Evolutionary conservation across 345 rosid species (phyloP), one percentile per base, ranked within the genome.

Genomic region (Boechera stricta): DNA sequence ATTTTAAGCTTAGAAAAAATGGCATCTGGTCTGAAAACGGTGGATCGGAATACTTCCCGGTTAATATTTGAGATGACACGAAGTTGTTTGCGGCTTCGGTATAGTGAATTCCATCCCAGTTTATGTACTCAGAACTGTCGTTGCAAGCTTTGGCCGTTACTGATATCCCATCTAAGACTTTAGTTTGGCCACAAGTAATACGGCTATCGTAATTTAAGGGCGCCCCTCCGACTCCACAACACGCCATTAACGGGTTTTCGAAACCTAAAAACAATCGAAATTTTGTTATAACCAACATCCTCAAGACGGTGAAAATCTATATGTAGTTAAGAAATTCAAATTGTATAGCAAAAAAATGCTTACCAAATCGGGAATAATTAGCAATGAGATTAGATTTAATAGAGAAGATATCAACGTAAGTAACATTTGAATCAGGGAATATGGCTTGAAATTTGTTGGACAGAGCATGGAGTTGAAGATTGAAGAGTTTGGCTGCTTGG

Each of bases 101-200:
- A 69, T 87, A 95, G 82, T 95, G 98, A 72, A 95, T 95, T 15
- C 98, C 98, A 73, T 95, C 99, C 99, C 97, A 95, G 31, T 83
- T 95, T 12, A 95, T 85, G 80, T 92, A 86, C 71, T 95, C 94
- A 2, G 92, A 89, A 74, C 90, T 86, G 44, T 92, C 99, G 35
- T 67, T 75, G 74, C 99, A 95, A 21, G 87, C 90, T 80, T 84
- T 88, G 53, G 88, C 87, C 0, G 90, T 86, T 61, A 87, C 74
- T 59, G 90, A 15, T 18, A 80, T 82, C 7, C 96, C 97, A 21
- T 92, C 86, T 36, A 95, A 56, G 58, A 87, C 87, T 82, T 91
- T 89, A 6, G 96, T 92, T 77, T 89, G 95, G 51, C 99, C 99
- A 74, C 99, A 95, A 0, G 80, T 2, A 69, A 92, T 70, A 16